phyloP scores from a whole-genome alignment of 495 filamentous ascomycete species.

The Penicillium longicatenatum region DNA sequence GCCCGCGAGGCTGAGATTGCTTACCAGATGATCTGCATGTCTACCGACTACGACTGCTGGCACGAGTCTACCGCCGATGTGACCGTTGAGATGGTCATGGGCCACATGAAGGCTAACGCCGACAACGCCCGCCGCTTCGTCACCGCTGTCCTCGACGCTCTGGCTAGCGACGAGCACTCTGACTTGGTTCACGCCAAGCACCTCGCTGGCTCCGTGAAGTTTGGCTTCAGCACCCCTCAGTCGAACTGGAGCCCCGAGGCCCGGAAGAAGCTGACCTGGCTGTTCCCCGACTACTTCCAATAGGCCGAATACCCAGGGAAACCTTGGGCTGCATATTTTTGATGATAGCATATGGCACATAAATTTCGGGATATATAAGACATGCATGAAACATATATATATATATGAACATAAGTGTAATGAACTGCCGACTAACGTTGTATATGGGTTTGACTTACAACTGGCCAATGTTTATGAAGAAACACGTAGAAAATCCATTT shows the following conservation, averaged over 20 bases:
- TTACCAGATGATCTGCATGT: constrained; percentile 99
- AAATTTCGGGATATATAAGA: neutral
- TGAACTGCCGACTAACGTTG: too few relatives aligned
- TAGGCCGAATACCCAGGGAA: neutral
- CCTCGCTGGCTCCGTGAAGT: constrained; percentile 57
- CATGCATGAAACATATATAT: constrained; percentile 1
- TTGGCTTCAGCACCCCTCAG: constrained; percentile 66
- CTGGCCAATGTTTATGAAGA: too few relatives aligned
- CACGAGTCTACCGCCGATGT: constrained; percentile 72
- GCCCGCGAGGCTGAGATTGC: constrained; percentile 94
- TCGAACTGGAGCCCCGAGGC: constrained; percentile 63
- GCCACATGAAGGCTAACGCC: constrained; percentile 89
- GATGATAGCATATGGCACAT: neutral
- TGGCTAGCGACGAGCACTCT: constrained; percentile 71
- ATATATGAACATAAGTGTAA: too few relatives aligned
- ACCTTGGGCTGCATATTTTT: neutral
- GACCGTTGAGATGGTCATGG: constrained; percentile 96
- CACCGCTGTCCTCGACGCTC: constrained; percentile 81
- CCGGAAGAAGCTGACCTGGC: constrained; percentile 68
- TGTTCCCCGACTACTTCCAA: constrained; percentile 64
- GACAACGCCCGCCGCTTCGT: constrained; percentile 84
- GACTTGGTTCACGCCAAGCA: constrained; percentile 78
- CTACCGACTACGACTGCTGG: constrained; percentile 99
- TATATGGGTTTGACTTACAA: too few relatives aligned
- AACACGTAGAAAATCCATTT: too few relatives aligned